Percentiles rank a stretch among this genome's conserved stretches.
phyloP scores from a whole-genome alignment of 2,329 filamentous ascomycete genomes.

The Rhinocladiella similis region DNA sequence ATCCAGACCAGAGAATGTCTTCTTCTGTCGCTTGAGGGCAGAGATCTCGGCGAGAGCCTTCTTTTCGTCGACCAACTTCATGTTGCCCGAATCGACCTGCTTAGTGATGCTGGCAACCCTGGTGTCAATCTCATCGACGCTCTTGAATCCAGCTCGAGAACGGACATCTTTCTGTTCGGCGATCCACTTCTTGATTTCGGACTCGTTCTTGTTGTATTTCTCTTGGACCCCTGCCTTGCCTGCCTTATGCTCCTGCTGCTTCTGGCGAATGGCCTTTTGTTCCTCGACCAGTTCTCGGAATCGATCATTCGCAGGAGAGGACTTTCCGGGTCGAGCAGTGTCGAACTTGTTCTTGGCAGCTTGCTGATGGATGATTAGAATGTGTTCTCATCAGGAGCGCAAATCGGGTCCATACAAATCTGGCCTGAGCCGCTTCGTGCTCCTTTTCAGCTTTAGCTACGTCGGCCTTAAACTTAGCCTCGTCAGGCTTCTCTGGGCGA shows the following conservation, averaged over 20 bases:
- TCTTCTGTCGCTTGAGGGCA: slow-evolving; percentile 81
- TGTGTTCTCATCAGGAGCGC: neutral
- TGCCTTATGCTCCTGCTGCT: slow-evolving; percentile 85
- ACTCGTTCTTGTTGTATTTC: slow-evolving; percentile 88
- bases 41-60: slow-evolving; percentile 85
- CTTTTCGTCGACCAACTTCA: slow-evolving; percentile 97
- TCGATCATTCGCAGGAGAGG: slow-evolving; percentile 73
- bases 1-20: slow-evolving; percentile 85
- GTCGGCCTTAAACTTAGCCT: slow-evolving; percentile 76
- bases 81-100: slow-evolving; percentile 81
- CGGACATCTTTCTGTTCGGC: slow-evolving; percentile 84
- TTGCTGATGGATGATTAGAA: slow-evolving; percentile 57
- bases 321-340: slow-evolving; percentile 75
- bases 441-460: slow-evolving; percentile 84
- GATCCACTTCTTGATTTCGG: slow-evolving; percentile 81
- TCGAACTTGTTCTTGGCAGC: slow-evolving; percentile 87
- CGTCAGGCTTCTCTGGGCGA: slow-evolving; percentile 84
- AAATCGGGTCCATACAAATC: slow-evolving; percentile 53
- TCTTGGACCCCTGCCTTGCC: slow-evolving; percentile 76
- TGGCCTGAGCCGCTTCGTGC: slow-evolving; percentile 73
- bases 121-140: slow-evolving; percentile 79
- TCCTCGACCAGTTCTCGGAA: slow-evolving; percentile 70
- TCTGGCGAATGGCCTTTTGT: slow-evolving; percentile 78
- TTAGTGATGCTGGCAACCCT: slow-evolving; percentile 79
- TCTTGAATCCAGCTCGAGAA: slow-evolving; percentile 81